Percentiles rank a stretch among this genome's conserved stretches.
Conservation (phyloP, 2,329 filamentous ascomycete genomes). For the Macrophomina pseudophaseolina region DNA sequence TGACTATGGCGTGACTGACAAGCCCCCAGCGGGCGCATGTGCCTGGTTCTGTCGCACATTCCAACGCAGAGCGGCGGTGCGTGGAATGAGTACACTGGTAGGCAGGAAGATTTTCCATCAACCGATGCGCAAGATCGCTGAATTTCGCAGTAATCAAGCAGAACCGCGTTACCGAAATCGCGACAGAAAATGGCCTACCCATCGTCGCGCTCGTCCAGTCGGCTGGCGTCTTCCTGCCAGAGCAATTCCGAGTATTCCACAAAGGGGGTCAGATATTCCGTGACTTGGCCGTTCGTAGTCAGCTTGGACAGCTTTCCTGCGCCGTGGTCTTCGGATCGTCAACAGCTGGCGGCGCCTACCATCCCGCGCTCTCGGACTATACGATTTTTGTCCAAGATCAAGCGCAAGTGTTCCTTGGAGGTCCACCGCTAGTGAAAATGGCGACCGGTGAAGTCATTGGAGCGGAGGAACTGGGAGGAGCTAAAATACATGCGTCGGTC, state of each 20-base stretch:
- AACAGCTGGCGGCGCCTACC: conserved; percentile 50
- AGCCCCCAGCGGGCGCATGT: conserved; percentile 39
- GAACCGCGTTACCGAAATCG: conserved; percentile 46
- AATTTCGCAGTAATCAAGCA: conserved; percentile 45
- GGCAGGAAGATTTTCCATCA: not conserved
- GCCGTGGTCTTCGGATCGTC: conserved; percentile 53
- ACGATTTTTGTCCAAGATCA: conserved; percentile 52
- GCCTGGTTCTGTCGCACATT: conserved; percentile 49
- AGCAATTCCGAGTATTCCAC: conserved; percentile 54
- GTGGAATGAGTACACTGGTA: conserved; percentile 46
- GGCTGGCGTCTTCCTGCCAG: conserved; percentile 50
- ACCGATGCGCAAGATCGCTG: not conserved
- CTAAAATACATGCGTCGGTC: conserved; percentile 46
- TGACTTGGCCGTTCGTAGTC: conserved; percentile 40
- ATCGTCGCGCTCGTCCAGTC: conserved; percentile 49
- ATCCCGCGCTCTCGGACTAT: conserved; percentile 50
- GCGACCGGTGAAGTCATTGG: conserved; percentile 51
- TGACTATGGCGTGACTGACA: not conserved
- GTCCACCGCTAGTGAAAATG: conserved; percentile 55
- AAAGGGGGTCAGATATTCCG: conserved; percentile 49
- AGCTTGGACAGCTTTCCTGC: conserved; percentile 47
- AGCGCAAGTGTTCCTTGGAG: conserved; percentile 52
- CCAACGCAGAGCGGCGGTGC: conserved; percentile 50
- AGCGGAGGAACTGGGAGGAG: conserved; percentile 51
- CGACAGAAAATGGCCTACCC: conserved; percentile 48